Evolutionary conservation across 768 basidiomycete species (phyloP), one percentile per base, ranked within the genome.

Genomic region (Russula earlei): DNA sequence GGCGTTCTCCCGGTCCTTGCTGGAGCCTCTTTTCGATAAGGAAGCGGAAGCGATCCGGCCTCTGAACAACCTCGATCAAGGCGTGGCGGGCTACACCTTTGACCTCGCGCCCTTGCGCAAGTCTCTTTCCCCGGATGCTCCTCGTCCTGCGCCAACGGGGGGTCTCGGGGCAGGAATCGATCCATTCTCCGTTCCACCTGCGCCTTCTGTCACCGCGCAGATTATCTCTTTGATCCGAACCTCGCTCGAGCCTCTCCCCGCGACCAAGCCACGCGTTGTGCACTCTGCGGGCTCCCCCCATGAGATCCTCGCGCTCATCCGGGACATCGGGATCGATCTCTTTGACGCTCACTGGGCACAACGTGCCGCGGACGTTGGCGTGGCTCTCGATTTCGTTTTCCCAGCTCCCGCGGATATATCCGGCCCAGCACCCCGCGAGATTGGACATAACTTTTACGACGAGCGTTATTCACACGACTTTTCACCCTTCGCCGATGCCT

Each of bases 331-430:
- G 0, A 65, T 88, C 15, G 91, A 94, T 64, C 59, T 92, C 0
- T 84, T 92, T 57, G 89, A 91, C 62, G 76, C 79, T 0, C 73
- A 74, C 8, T 93, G 86, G 83, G 87, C 81, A 0, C 79, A 83
- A 57, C 68, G 72, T 3, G 82, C 84, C 0, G 87, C 87, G 1
- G 75, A 81, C 49, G 60, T 80, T 3, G 91, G 91, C 12, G 70
- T 92, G 15, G 87, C 84, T 0, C 72, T 94, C 7, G 91, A 92
- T 63, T 91, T 93, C 65, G 65, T 63, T 4, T 92, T 94, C 66
- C 90, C 87, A 0, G 75, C 63, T 48, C 49, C 45, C 41, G 1
- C 45, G 52, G 46, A 1, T 8, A 14, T 12, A 6, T 62, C 59
- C 19, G 44, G 37, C n/a, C 49, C 34, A 29, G 45, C 27, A 17